Conservation (phyloP, 108 stramenopile genomes). For the Schizochytrium sp. region DNA sequence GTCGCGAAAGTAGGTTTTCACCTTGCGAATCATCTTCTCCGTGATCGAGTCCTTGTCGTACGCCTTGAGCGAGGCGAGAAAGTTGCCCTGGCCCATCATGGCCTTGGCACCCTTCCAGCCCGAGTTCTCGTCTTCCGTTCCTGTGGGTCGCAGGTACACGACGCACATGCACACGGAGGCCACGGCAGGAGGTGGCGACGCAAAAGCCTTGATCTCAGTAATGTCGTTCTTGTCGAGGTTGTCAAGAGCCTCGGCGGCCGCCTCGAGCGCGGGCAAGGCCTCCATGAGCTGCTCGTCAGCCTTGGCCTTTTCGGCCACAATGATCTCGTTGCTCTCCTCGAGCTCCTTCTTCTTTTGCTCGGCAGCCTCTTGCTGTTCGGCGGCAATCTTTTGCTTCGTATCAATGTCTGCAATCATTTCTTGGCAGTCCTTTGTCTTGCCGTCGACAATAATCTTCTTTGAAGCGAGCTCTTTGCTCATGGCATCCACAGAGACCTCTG, state of each 20-base stretch:
- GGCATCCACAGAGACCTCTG: constrained; percentile 50
- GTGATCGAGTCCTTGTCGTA: constrained; percentile 60
- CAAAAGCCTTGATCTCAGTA: constrained; percentile 55
- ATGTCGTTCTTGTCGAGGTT: constrained; percentile 55
- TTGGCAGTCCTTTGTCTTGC: constrained; percentile 38
- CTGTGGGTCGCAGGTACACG: constrained; percentile 45
- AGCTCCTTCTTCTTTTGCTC: constrained; percentile 42
- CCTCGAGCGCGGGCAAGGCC: constrained; percentile 58
- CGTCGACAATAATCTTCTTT: constrained; percentile 40
- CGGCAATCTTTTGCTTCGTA: constrained; percentile 49
- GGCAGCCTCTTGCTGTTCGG: constrained; percentile 48
- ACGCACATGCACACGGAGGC: constrained; percentile 28
- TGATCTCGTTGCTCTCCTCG: constrained; percentile 37
- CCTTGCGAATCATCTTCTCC: constrained; percentile 43
- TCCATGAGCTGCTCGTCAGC: constrained; percentile 56
- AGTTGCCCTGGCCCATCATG: constrained; percentile 48
- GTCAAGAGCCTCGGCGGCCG: constrained; percentile 57
- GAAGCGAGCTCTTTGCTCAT: constrained; percentile 41
- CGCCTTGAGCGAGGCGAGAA: constrained; percentile 48
- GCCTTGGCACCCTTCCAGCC: constrained; percentile 55
- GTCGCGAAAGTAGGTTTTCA: constrained; percentile 40
- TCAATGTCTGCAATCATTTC: constrained; percentile 49
- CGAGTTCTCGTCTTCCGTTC: constrained; percentile 47
- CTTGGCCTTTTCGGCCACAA: constrained; percentile 40
- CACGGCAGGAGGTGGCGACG: constrained; percentile 49